Evolutionary conservation across 202 grass and related monocot genomes (phyloP), one percentile per base, ranked within the genome.

Genomic region (Miscanthus sacchariflorus): DNA sequence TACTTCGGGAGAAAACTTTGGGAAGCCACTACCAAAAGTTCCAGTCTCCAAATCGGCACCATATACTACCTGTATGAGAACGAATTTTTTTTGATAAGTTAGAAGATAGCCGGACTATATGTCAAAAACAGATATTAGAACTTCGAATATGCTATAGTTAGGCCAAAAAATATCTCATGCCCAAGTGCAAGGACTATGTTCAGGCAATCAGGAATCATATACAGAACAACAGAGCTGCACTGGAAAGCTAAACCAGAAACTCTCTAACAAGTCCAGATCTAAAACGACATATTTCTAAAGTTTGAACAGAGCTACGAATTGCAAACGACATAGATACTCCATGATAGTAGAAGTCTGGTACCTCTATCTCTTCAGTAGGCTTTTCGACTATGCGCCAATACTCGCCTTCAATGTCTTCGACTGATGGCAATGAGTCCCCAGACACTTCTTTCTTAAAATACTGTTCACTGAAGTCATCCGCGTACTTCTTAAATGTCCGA

Each of bases 351-450:
- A 93, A 79, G 14, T 7, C 12, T 6, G 79, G 11, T 92, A 98
- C 96, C 96, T 98, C 94, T 65, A 96, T 93, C 81, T 98, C 96
- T 93, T 92, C 87, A 25, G 96, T 95, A 46, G 96, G 89, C 77
- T 38, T 93, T 81, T 99, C 96, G 48, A 99, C 96, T 82, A 99
- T 96, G 67, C 96, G 94, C 96, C 96, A 98, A 89, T 98, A 98
- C 81, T 96, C 96, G 36, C 96, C 96, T 91, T 98, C 96, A 81
- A 98, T 98, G 73, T 94, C 88, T 77, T 92, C 92, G 25, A 96
- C 78, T 13, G 90, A 93, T 36, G 92, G 89, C 84, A 82, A 56
- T 84, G 83, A 95, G 72, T 84, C 84, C 76, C 33, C 52, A 19
- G 64, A 90, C 52, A 43, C 40, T 68, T 89, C 81, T 45, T 80